Evolutionary conservation across 2,329 filamentous ascomycete genomes (phyloP).

Genomic region (Endocalyx cinctus): DNA sequence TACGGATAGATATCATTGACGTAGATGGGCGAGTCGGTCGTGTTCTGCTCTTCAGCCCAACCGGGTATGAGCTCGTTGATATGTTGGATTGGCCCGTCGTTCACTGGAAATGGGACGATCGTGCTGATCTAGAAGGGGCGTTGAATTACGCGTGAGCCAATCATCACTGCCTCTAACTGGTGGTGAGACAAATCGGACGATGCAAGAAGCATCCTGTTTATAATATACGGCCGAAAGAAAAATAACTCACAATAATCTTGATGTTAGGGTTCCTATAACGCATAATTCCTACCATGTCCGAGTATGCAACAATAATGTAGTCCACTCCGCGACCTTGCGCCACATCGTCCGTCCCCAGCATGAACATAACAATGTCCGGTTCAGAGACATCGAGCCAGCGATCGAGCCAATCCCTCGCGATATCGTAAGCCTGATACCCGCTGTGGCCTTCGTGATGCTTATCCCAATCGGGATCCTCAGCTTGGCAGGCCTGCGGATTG

Average conservation of each 20-base stretch:
- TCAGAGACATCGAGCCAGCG: slow-evolving; percentile 32
- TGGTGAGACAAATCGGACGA: no score
- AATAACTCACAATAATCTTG: slow-evolving; percentile 34
- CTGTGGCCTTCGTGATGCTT: slow-evolving; percentile 40
- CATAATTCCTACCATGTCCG: slow-evolving; percentile 33
- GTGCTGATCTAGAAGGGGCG: slow-evolving; percentile 29
- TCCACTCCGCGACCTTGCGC: slow-evolving; percentile 21
- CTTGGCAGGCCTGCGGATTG: slow-evolving; percentile 32
- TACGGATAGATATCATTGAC: slow-evolving; percentile 33
- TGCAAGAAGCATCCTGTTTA: no score
- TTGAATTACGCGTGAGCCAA: not conserved
- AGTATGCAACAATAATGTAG: slow-evolving; percentile 35
- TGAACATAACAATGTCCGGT: slow-evolving; percentile 40
- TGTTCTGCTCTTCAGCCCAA: slow-evolving; percentile 32
- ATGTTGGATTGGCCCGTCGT: slow-evolving; percentile 21
- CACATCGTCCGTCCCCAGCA: slow-evolving; percentile 43
- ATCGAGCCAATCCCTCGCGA: slow-evolving; percentile 35
- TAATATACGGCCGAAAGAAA: not conserved
- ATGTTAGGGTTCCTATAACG: slow-evolving; percentile 31
- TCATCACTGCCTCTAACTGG: no score
- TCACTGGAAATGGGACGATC: slow-evolving; percentile 33
- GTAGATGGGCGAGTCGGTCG: slow-evolving; percentile 33
- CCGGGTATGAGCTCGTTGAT: slow-evolving; percentile 33
- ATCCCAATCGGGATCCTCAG: slow-evolving; percentile 29
- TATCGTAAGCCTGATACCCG: slow-evolving; percentile 38